Evolutionary conservation across 2,329 filamentous ascomycete species (phyloP).

Genomic region (Diaporthe caulivora): DNA sequence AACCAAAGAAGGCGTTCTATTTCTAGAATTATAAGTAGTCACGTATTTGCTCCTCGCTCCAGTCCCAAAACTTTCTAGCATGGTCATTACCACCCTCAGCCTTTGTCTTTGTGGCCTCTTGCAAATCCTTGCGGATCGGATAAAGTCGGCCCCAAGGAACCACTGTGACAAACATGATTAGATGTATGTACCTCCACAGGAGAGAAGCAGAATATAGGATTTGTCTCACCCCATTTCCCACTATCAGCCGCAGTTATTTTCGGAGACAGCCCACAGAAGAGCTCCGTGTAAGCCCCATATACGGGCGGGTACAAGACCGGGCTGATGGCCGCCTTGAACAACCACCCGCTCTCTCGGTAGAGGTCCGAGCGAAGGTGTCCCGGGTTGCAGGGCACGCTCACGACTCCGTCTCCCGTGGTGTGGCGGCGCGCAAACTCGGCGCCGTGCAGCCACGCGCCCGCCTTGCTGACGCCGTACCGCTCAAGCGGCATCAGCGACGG

Average conservation of each 20-base stretch:
- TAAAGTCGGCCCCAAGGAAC: slow-evolving; percentile 54
- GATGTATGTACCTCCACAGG: not conserved
- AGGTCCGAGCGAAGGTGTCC: slow-evolving; percentile 46
- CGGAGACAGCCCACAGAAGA: slow-evolving; percentile 52
- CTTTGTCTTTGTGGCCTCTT: slow-evolving; percentile 46
- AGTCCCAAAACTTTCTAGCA: slow-evolving; percentile 54
- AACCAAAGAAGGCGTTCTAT: no score
- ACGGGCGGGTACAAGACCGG: slow-evolving; percentile 39
- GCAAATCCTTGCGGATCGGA: slow-evolving; percentile 48
- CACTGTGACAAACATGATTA: slow-evolving; percentile 42
- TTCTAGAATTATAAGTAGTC: not conserved
- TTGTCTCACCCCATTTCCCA: slow-evolving; percentile 42
- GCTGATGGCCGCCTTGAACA: slow-evolving; percentile 3
- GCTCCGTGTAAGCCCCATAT: slow-evolving; percentile 54
- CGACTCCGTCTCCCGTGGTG: slow-evolving; percentile 42
- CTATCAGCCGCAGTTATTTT: slow-evolving; percentile 48
- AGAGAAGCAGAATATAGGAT: not conserved
- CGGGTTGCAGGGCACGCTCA: slow-evolving; percentile 45
- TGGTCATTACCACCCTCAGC: slow-evolving; percentile 53
- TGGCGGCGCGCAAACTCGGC: slow-evolving; percentile 44
- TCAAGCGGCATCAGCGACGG: slow-evolving; percentile 21
- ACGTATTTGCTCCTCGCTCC: slow-evolving; percentile 54
- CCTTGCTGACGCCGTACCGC: slow-evolving; percentile 46
- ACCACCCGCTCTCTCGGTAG: slow-evolving; percentile 18
- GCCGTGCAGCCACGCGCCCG: slow-evolving; percentile 42